Evolutionary conservation across 1,284 basidiomycete genomes (phyloP).

Genomic region (Ganoderma multipileum): DNA sequence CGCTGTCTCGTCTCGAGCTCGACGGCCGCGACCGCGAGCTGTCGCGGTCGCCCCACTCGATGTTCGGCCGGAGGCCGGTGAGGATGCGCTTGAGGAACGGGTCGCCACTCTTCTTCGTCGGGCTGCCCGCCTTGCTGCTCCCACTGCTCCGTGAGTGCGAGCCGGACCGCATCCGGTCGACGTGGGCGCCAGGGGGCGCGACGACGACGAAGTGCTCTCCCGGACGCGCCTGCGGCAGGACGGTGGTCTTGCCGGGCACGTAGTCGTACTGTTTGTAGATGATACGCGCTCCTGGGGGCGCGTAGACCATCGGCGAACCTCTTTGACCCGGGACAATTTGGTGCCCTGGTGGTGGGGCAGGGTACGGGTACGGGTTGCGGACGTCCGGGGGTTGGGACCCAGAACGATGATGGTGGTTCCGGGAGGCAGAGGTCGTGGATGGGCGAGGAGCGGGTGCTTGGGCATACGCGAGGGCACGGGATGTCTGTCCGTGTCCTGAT

Average conservation of each 20-base stretch:
- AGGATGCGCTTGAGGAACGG: conserved; percentile 39
- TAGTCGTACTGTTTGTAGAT: conserved; percentile 30
- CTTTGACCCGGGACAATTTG: conserved; percentile 9
- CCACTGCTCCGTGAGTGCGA: conserved; percentile 19
- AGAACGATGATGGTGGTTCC: conserved; percentile 21
- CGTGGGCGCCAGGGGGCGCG: conserved; percentile 36
- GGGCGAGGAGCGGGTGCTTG: conserved; percentile 19
- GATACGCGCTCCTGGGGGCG: conserved; percentile 19
- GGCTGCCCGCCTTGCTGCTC: conserved; percentile 27
- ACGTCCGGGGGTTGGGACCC: conserved; percentile 22
- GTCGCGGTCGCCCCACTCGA: conserved; percentile 27
- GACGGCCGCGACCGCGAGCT: conserved; percentile 16
- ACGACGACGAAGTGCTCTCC: conserved; percentile 41
- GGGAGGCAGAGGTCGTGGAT: conserved; percentile 10
- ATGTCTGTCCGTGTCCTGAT: conserved; percentile 16
- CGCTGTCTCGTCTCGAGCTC: conserved; percentile 17
- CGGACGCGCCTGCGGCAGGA: conserved; percentile 35
- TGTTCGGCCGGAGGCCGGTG: conserved; percentile 31
- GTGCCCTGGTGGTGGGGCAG: conserved; percentile 16
- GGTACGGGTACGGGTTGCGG: conserved; percentile 19
- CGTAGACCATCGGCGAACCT: conserved; percentile 23
- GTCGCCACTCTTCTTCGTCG: conserved; percentile 30
- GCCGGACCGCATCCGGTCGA: conserved; percentile 26
- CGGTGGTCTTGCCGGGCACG: conserved; percentile 33
- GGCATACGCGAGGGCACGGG: conserved; percentile 26